Percentiles rank a stretch among this genome's conserved stretches.
These are phyloP conservation scores for Penicillium sclerotiorum DNA, from an alignment of 2,329 filamentous ascomycete genomes.

Conservation along the genomic window DNA sequence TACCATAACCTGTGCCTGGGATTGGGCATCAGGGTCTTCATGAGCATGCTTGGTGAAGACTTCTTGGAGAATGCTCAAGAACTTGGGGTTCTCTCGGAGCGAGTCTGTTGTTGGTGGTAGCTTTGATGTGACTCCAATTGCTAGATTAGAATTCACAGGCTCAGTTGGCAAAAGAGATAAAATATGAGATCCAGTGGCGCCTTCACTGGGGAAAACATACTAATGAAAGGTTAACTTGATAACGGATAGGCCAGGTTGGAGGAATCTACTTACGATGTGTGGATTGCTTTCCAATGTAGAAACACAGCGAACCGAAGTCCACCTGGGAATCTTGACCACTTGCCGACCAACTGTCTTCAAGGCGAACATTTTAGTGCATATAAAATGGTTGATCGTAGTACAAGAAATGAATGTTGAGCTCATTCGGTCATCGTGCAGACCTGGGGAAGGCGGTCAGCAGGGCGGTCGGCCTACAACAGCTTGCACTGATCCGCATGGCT, in stretches of 20 bases:
- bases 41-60: constrained; percentile 58
- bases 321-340: constrained; percentile 18
- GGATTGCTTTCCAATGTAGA: constrained; percentile 43
- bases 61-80: constrained; percentile 59
- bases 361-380: constrained; percentile 23
- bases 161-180: constrained; percentile 60
- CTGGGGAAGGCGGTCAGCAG: constrained; percentile 16
- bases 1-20: constrained; percentile 62
- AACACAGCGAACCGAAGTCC: constrained; percentile 33
- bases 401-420: neutral
- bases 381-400: neutral
- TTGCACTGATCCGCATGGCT: constrained; percentile 4
- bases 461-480: constrained; percentile 9
- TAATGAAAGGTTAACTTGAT: constrained; percentile 27
- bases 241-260: constrained; percentile 5
- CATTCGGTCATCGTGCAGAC: constrained; percentile 19
- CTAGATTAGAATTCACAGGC: constrained; percentile 56
- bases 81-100: constrained; percentile 59
- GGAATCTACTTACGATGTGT: constrained; percentile 40
- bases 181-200: constrained; percentile 44
- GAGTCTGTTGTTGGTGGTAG: constrained; percentile 60
- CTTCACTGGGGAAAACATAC: constrained; percentile 55
- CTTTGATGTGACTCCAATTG: constrained; percentile 57
- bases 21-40: constrained; percentile 58
- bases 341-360: constrained; percentile 24